Base-by-base conservation (phyloP, 768 basidiomycete genomes). In the Boletus rex-veris region DNA sequence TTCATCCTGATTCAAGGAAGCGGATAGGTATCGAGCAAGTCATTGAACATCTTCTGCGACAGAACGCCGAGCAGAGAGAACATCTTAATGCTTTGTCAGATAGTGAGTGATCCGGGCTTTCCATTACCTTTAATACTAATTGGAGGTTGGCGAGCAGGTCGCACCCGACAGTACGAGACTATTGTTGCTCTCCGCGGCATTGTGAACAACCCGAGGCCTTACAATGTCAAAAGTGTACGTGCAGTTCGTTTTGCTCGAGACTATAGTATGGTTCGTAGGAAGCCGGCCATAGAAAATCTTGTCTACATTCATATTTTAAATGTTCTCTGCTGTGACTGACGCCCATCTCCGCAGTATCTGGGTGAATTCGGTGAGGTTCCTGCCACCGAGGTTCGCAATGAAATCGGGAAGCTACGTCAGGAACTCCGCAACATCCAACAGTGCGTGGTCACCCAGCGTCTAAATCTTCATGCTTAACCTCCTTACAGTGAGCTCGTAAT, bases 331-430 rank as follows among this genome's bases (percentile, higher is more conserved):
- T 31, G 15, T 8, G 21, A 53, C 18, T 24, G 36, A 53, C 38
- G 7, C 28, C 35, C 21, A 2, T 26, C 3, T 26, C 19, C 28
- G 33, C 45, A 88, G 86, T 91, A 90, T 66, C 76, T 91, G 18
- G 84, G 90, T 58, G 88, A 91, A 52, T 91, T 92, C 71, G 89
- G 85, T 67, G 86, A 82, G 68, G 81, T 86, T 6, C 69, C 91
- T 18, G 15, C 18, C 21, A 42, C 8, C 14, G 91, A 93, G 73
- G 90, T 92, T 9, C 83, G 88, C 28, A 85, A 79, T 35, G 91
- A 93, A 74, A 90, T 92, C 37, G 88, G 90, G 35, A 88, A 86
- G 61, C 74, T 93, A 41, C 82, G 88, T 5, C 86, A 91, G 70
- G 86, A 92, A 63, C 79, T 84, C 62, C 82, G 89, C 41, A 80